These are phyloP conservation scores for Fusarium staphyleae DNA, from an alignment of 2,329 filamentous ascomycete species.

Conservation along the genomic window DNA sequence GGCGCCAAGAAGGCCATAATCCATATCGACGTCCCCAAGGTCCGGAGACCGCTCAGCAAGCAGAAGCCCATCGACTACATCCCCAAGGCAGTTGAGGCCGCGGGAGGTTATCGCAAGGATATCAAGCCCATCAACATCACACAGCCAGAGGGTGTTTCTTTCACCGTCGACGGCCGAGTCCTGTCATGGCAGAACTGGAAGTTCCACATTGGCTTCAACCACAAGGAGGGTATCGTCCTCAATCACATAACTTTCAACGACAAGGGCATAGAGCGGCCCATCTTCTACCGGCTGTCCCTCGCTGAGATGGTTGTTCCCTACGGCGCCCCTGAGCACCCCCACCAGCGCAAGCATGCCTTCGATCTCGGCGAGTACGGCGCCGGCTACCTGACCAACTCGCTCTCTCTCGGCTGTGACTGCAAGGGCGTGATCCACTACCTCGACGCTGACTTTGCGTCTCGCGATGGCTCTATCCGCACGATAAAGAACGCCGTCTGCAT, in stretches of 20 bases:
- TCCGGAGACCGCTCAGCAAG: conserved; percentile 77
- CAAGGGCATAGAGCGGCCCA: conserved; percentile 75
- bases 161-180: conserved; percentile 72
- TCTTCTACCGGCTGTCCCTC: conserved; percentile 89
- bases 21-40: conserved; percentile 81
- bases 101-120: conserved; percentile 78
- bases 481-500: conserved; percentile 97
- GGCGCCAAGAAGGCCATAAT: conserved; percentile 79
- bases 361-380: conserved; percentile 83
- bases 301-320: conserved; percentile 96
- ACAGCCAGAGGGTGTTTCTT: conserved; percentile 88
- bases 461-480: conserved; percentile 74
- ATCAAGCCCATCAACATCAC: conserved; percentile 89
- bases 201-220: conserved; percentile 93
- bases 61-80: conserved; percentile 81
- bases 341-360: conserved; percentile 83
- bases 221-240: conserved; percentile 87
- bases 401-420: conserved; percentile 82
- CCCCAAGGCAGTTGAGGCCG: conserved; percentile 72
- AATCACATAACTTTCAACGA: conserved; percentile 92
- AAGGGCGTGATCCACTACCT: conserved; percentile 92
- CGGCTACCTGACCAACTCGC: conserved; percentile 83
- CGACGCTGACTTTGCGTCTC: conserved; percentile 84
- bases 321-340: conserved; percentile 79
- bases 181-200: conserved; percentile 94